Evolutionary conservation across 2,329 filamentous ascomycete species (phyloP).

Genomic region (Cordyceps farinosa): DNA sequence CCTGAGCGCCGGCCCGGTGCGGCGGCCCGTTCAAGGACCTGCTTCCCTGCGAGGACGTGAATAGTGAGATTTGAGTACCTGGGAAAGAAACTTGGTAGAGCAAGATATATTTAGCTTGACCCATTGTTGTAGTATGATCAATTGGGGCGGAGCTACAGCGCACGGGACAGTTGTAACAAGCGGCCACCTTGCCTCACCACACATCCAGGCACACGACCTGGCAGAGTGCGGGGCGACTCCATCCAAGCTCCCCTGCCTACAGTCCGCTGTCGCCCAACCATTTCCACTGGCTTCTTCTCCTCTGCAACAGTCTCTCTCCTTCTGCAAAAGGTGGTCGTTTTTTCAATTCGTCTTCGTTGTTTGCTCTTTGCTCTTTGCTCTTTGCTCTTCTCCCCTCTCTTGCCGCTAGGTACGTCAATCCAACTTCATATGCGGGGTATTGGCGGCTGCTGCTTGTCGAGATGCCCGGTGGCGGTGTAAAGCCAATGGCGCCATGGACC

Average conservation of each 20-base stretch:
- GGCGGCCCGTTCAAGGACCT: neutral
- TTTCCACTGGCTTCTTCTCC: slow-evolving; percentile 3
- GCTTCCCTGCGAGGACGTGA: neutral
- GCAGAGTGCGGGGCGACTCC: slow-evolving; percentile 14
- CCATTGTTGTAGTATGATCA: no score
- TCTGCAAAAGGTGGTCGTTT: neutral
- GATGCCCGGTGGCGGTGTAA: slow-evolving; percentile 15
- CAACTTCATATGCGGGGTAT: neutral
- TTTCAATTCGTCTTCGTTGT: slow-evolving; percentile 8
- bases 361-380: neutral
- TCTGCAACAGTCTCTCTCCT: slow-evolving; percentile 10
- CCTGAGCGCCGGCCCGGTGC: neutral
- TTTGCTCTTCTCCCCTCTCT: neutral
- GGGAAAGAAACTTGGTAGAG: no score
- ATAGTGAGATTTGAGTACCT: no score
- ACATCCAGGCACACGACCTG: slow-evolving; percentile 15
- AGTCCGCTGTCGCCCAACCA: neutral
- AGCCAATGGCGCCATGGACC: neutral
- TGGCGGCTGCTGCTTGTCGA: neutral
- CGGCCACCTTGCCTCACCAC: slow-evolving; percentile 15
- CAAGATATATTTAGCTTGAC: no score
- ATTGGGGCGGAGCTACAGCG: neutral
- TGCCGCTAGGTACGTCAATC: slow-evolving; percentile 14
- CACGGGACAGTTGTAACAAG: neutral
- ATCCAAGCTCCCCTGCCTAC: slow-evolving; percentile 10